Evolutionary conservation across 75 land plant genomes (phyloP).

Genomic region (Isoetes taiwanensis): DNA sequence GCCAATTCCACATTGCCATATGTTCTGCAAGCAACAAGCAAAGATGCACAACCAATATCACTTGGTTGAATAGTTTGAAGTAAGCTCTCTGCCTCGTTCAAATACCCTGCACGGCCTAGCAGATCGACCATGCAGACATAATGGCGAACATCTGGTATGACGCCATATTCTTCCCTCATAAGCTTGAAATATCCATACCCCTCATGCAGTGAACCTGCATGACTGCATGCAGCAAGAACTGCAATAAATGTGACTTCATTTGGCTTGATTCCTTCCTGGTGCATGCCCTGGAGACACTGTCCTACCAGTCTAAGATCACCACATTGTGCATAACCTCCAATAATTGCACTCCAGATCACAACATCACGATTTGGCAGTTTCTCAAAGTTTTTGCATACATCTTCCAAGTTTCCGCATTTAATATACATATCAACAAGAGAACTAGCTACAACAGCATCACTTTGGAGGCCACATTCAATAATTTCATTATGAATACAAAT

Average conservation of each 20-base stretch:
- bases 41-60: not conserved
- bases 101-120: not conserved
- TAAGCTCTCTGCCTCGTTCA: conserved; percentile 7
- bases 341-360: not conserved
- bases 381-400: not conserved
- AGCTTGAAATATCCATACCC: not conserved
- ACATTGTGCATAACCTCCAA: not conserved
- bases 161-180: conserved; percentile 1
- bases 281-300: not conserved
- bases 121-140: conserved; percentile 2
- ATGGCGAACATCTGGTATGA: not conserved
- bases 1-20: conserved; percentile 26
- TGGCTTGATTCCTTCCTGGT: not conserved
- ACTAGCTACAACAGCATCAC: not conserved
- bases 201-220: not conserved
- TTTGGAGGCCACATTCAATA: not conserved
- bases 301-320: not conserved
- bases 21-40: conserved; percentile 19
- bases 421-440: not conserved
- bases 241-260: too few relatives aligned
- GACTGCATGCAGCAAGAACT: not conserved
- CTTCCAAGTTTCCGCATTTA: not conserved
- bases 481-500: not conserved
- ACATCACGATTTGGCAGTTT: not conserved
- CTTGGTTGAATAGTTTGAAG: not conserved